Evolutionary conservation across 441 rosid species (phyloP).

Genomic region (Biscutella laevigata): DNA sequence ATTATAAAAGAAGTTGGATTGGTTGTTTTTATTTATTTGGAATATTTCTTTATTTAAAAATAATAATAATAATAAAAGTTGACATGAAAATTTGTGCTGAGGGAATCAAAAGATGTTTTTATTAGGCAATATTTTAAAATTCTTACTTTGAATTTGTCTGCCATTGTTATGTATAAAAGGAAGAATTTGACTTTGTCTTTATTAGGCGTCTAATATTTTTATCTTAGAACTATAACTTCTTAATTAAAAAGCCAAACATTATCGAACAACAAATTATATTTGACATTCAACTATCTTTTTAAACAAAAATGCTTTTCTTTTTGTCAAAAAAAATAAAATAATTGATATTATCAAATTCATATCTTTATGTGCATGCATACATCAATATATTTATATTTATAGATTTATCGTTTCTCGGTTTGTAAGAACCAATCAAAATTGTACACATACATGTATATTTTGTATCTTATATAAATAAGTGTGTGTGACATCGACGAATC

Average conservation of each 20-base stretch:
- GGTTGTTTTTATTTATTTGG: conserved; percentile 14
- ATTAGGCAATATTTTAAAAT: conserved; percentile 18
- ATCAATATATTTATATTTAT: neutral
- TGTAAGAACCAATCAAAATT: conserved; percentile 5
- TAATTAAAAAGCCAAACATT: too few species aligned
- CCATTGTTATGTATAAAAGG: conserved; percentile 22
- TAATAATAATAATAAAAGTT: conserved; percentile 9
- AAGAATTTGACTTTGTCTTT: conserved; percentile 14
- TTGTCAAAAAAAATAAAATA: neutral
- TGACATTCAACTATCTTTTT: neutral
- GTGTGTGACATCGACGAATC: conserved; percentile 23
- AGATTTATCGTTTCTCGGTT: neutral
- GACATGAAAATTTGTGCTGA: conserved; percentile 25
- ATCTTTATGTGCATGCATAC: conserved; percentile 11
- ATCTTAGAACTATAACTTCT: too few species aligned
- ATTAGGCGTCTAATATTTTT: conserved; percentile 7
- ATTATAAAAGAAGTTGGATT: conserved; percentile 28
- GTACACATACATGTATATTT: neutral
- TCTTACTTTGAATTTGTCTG: conserved; percentile 29
- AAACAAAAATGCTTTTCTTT: neutral
- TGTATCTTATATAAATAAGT: neutral
- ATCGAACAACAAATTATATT: conserved; percentile 8
- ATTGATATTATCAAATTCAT: conserved; percentile 2
- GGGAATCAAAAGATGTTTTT: conserved; percentile 30
- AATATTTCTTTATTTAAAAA: conserved; percentile 22